Base-by-base conservation (phyloP, 352 stramenopile genomes). In the Globisporangium cylindrosporum region DNA sequence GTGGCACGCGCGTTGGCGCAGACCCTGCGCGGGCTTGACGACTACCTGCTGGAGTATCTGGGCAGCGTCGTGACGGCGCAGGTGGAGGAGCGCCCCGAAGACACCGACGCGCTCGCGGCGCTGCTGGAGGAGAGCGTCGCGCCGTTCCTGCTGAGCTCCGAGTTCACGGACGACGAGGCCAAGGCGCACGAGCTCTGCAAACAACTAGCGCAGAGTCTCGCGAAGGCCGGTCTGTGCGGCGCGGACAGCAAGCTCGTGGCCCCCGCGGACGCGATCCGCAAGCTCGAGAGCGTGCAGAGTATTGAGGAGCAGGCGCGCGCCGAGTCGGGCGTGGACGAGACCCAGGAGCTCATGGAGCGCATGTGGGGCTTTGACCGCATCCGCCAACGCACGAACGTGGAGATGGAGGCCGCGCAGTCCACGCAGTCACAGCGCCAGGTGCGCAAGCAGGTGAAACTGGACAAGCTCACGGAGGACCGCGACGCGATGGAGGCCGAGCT, bases 361-460 rank as follows among this genome's bases (percentile, higher is more conserved):
- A 95, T 95, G 83, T 94, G 86, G 86, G 88, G 88, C 49, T 94
- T 95, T 53, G 86, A 95, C 73, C 87, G 88, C 71, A 93, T 95
- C 77, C 86, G 88, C 38, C 76, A 82, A 63, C 86, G 78, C 7
- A 92, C 80, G 10, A 95, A 95, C 70, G 64, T 76, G 36, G 82
- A 92, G 69, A 81, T 95, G 76, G 88, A 93, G 66, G 81, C 86
- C 29, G 81, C 87, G 58, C 74, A 82, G 62, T 92, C 84, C 58
- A 82, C 86, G 57, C 82, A 92, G 29, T 94, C 86, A 62, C 81
- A 87, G 61, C 85, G 88, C 24, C 86, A 95, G 70, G 81, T 93
- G 66, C 84, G 88, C 60, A 95, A 95, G 73, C 75, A 89, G 70
- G 73, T 84, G 49, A 92, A 91, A 66, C 71, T 91, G 29, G 83